phyloP scores from a whole-genome alignment of 192 early-diverging fungal species.

The Mortierella antarctica region DNA sequence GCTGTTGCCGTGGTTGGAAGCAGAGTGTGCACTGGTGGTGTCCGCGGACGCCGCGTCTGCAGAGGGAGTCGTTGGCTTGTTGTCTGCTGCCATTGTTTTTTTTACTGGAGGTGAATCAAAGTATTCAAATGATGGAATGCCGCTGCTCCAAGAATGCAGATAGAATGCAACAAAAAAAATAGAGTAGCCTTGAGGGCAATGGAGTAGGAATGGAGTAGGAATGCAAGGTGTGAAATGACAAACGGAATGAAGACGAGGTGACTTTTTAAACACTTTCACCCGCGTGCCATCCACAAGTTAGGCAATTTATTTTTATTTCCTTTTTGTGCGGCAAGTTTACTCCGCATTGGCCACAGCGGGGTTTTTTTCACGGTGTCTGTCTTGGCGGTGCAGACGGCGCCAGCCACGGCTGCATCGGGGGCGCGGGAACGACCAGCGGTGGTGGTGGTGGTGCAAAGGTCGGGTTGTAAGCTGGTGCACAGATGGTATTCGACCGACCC shows the following conservation, averaged over 20 bases:
- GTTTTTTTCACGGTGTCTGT: neutral
- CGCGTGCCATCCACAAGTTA: no score
- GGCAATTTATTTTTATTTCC: no score
- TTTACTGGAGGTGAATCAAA: no score
- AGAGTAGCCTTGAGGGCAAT: no score
- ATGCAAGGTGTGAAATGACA: no score
- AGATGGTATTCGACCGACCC: constrained; percentile 13
- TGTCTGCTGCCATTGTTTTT: constrained; percentile 4
- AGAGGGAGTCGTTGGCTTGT: neutral
- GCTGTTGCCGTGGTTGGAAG: neutral
- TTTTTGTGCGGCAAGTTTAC: neutral
- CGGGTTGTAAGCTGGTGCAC: constrained; percentile 5
- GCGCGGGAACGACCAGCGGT: neutral
- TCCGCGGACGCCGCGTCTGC: neutral
- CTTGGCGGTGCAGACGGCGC: constrained; percentile 9
- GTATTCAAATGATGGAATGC: neutral
- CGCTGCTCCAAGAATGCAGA: no score
- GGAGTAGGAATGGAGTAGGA: no score
- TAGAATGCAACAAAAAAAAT: no score
- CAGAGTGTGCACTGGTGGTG: no score
- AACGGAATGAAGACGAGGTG: no score
- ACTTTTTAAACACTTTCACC: no score
- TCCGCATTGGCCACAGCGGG: neutral
- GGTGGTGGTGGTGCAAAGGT: neutral
- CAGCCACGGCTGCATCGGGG: neutral